A percentile compares a stretch with the other conserved stretches of the same genome.
These are phyloP conservation scores for Coemansia erecta DNA, from an alignment of 192 early-diverging fungal genomes.

Conservation along the genomic window DNA sequence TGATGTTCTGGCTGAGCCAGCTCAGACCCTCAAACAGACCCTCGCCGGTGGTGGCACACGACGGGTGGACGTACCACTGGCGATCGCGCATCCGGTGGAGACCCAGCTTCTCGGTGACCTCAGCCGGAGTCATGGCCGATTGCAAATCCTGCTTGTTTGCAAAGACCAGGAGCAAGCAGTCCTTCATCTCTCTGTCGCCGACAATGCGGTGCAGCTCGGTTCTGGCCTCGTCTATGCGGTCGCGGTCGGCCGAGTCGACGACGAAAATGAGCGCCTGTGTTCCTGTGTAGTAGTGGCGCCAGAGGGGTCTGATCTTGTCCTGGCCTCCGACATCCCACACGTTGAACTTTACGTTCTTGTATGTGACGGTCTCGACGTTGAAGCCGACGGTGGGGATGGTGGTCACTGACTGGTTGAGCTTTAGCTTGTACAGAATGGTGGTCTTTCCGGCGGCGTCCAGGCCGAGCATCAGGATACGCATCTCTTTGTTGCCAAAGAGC, in stretches of 20 bases:
- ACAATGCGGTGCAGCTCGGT: constrained; percentile 82
- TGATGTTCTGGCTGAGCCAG: constrained; percentile 83
- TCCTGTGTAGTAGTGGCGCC: constrained; percentile 84
- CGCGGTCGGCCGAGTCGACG: constrained; percentile 82
- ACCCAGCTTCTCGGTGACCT: constrained; percentile 89
- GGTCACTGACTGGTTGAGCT: constrained; percentile 57
- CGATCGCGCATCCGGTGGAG: constrained; percentile 83
- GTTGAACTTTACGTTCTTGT: constrained; percentile 83
- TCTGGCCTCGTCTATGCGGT: constrained; percentile 82
- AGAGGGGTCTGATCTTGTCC: constrained; percentile 85
- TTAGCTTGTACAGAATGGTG: constrained; percentile 59
- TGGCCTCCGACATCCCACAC: constrained; percentile 90
- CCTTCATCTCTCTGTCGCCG: constrained; percentile 81
- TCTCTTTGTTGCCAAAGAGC: constrained; percentile 58
- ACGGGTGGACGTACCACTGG: constrained; percentile 90
- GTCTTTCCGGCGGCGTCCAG: constrained; percentile 58
- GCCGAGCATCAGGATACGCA: constrained; percentile 61
- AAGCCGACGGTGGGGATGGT: constrained; percentile 67
- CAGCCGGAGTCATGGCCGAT: constrained; percentile 88
- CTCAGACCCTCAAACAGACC: constrained; percentile 82
- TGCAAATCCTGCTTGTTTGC: constrained; percentile 81
- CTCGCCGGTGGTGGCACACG: constrained; percentile 79
- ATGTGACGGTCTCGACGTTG: constrained; percentile 83
- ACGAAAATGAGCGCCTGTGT: constrained; percentile 86
- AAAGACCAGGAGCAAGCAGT: constrained; percentile 78